phyloP scores from a whole-genome alignment of 257 asterid genomes.

The Jacaranda mimosifolia region DNA sequence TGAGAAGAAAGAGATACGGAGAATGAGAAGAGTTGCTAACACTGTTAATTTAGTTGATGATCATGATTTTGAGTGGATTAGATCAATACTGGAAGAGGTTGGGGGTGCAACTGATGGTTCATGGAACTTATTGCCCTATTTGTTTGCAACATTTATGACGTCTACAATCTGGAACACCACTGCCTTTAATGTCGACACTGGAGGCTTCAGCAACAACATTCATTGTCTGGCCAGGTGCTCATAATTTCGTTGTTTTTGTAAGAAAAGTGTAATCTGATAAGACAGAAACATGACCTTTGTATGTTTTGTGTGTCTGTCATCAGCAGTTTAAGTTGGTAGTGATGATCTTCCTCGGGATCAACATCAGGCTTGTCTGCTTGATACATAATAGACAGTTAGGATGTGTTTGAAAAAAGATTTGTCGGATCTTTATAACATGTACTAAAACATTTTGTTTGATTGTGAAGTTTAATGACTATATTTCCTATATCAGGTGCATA shows the following conservation, averaged over 20 bases:
- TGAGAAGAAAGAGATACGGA: constrained; percentile 87
- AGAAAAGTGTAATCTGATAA: background rate
- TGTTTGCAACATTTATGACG: constrained; percentile 90
- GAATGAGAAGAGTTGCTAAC: constrained; percentile 89
- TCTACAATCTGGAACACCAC: constrained; percentile 86
- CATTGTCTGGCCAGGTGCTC: constrained; percentile 89
- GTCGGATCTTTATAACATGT: background rate
- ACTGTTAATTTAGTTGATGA: constrained; percentile 65
- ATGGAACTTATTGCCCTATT: constrained; percentile 92
- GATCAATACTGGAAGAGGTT: constrained; percentile 86
- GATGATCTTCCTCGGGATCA: background rate
- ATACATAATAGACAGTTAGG: background rate
- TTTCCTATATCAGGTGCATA: constrained; percentile 73
- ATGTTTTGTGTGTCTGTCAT: background rate
- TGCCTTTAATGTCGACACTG: constrained; percentile 89
- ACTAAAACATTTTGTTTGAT: constrained; percentile 14
- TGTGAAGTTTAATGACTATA: constrained; percentile 23
- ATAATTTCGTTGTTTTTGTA: constrained; percentile 16
- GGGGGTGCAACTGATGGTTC: constrained; percentile 96
- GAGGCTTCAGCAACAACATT: constrained; percentile 94
- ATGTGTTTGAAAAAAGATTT: background rate
- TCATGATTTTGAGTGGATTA: constrained; percentile 93
- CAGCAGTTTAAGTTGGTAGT: too few species aligned
- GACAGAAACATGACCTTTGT: background rate
- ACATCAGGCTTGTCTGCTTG: background rate